Conservation (phyloP, 1,284 basidiomycete genomes). For the Thelephora terrestris region DNA sequence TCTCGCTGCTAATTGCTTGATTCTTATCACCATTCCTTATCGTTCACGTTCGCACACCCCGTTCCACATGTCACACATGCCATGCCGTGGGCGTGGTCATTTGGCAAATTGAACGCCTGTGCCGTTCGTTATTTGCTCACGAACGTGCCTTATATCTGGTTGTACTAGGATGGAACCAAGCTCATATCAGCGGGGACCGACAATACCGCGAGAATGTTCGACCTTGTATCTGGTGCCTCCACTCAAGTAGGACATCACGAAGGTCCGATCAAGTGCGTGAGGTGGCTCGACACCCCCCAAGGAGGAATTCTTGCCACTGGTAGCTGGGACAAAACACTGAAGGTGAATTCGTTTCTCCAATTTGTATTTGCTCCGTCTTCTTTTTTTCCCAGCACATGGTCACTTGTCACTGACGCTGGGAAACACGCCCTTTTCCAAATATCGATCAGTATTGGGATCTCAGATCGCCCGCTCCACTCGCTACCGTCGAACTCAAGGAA, state of each 20-base stretch:
- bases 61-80: background rate
- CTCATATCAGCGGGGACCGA: slow-evolving; percentile 83
- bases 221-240: slow-evolving; percentile 63
- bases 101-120: background rate
- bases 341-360: slow-evolving; percentile 35
- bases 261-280: slow-evolving; percentile 68
- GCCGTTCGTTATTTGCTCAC: background rate
- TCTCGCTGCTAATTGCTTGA: background rate
- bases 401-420: too few species aligned
- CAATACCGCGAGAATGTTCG: slow-evolving; percentile 76
- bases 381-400: too few species aligned
- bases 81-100: too few species aligned
- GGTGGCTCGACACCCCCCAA: slow-evolving; percentile 64
- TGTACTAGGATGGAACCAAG: slow-evolving; percentile 61
- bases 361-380: background rate
- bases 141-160: background rate
- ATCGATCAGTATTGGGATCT: slow-evolving; percentile 84
- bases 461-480: slow-evolving; percentile 62
- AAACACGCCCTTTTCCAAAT: too few species aligned
- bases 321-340: slow-evolving; percentile 88
- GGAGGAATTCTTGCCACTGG: slow-evolving; percentile 73
- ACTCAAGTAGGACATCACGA: slow-evolving; percentile 79
- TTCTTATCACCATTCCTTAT: background rate
- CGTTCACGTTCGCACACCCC: background rate
- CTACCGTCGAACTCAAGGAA: slow-evolving; percentile 75